These are phyloP conservation scores for Termitomyces bulborhizus DNA, from an alignment of 768 basidiomycete genomes.

Conservation along the genomic window DNA sequence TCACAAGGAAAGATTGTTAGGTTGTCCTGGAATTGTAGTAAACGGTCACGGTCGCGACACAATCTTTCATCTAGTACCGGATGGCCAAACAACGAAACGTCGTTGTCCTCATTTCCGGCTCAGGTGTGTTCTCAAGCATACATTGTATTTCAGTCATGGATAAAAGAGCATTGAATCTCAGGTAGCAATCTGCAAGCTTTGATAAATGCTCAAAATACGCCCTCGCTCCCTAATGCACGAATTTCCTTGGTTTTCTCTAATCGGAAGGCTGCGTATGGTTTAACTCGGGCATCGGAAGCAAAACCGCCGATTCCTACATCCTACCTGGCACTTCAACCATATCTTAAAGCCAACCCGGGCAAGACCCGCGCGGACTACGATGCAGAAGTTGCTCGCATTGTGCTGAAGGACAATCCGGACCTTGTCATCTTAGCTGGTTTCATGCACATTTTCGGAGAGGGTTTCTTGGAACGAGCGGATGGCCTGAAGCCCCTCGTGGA, in stretches of 20 bases:
- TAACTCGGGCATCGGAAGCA: slow-evolving; percentile 69
- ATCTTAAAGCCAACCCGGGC: slow-evolving; percentile 64
- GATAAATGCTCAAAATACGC: slow-evolving; percentile 78
- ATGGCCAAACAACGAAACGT: slow-evolving; percentile 24
- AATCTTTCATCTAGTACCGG: background rate
- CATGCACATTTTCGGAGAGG: slow-evolving; percentile 93
- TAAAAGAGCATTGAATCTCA: slow-evolving; percentile 23
- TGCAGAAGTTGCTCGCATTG: slow-evolving; percentile 64
- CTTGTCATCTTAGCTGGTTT: slow-evolving; percentile 94
- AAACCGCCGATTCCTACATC: slow-evolving; percentile 76
- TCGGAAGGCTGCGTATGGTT: slow-evolving; percentile 84
- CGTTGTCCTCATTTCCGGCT: slow-evolving; percentile 47
- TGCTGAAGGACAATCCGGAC: slow-evolving; percentile 64
- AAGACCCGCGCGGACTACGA: slow-evolving; percentile 85
- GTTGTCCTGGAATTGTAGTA: too few relatives aligned
- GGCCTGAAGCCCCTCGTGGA: slow-evolving; percentile 30
- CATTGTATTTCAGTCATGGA: background rate
- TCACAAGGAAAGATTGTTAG: too few relatives aligned
- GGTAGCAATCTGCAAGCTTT: slow-evolving; percentile 96
- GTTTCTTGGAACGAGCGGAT: slow-evolving; percentile 66
- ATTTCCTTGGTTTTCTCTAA: slow-evolving; percentile 89
- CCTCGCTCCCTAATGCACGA: slow-evolving; percentile 60
- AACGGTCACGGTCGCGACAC: too few relatives aligned
- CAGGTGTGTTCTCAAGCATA: slow-evolving; percentile 31
- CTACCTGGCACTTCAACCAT: slow-evolving; percentile 82